Conservation (phyloP, 495 filamentous ascomycete species). For the Penicillium robsamsonii region DNA sequence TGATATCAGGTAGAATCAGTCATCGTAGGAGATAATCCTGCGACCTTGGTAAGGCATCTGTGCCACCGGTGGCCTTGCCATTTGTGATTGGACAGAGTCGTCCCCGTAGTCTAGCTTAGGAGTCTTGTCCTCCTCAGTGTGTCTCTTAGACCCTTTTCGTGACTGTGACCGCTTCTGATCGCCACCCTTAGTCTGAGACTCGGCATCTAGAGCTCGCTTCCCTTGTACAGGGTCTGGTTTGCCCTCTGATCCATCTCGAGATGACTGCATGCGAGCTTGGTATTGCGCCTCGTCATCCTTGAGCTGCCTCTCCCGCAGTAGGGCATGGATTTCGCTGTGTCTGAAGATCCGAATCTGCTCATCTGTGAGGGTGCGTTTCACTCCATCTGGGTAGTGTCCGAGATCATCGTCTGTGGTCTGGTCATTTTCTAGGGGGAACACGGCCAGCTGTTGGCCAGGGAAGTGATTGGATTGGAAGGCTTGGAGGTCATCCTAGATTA, state of each 20-base stretch:
- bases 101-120: constrained; percentile 23
- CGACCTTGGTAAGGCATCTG: constrained; percentile 20
- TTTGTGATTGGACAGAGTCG: background rate
- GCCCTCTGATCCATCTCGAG: constrained; percentile 15
- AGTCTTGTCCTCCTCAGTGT: background rate
- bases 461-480: constrained; percentile 69
- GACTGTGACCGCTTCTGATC: background rate
- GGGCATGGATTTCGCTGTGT: constrained; percentile 77
- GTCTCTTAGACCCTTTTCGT: background rate
- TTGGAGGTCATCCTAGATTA: constrained; percentile 64
- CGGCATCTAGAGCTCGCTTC: background rate
- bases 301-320: constrained; percentile 56
- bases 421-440: constrained; percentile 22
- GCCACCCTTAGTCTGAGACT: background rate
- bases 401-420: constrained; percentile 66
- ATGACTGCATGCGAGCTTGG: constrained; percentile 15
- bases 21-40: constrained; percentile 42
- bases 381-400: constrained; percentile 86
- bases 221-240: constrained; percentile 5
- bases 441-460: constrained; percentile 30
- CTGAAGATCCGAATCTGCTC: constrained; percentile 88
- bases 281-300: constrained; percentile 34
- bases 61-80: background rate
- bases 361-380: constrained; percentile 88
- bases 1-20: constrained; percentile 21